Evolutionary conservation across 257 asterid species (phyloP).

Genomic region (Oldenlandia corymbosa): DNA sequence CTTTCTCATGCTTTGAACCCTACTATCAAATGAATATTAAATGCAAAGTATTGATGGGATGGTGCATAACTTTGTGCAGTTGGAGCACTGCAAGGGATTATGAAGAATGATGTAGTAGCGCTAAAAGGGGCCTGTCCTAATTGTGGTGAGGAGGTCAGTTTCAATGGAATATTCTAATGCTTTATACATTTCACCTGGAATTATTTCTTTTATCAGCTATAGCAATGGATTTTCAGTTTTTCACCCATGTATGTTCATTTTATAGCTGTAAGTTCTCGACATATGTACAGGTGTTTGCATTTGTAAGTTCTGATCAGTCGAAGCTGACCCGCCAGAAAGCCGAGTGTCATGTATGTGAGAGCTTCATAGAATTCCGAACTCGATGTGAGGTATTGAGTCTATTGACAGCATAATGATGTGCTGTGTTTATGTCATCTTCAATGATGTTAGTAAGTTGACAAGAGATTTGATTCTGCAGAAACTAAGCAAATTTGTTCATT

Average conservation of each 20-base stretch:
- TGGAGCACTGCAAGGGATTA: constrained; percentile 82
- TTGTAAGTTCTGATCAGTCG: constrained; percentile 60
- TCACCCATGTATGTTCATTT: not conserved
- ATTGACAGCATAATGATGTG: constrained; percentile 1
- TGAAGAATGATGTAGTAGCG: constrained; percentile 89
- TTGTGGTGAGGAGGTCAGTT: constrained; percentile 91
- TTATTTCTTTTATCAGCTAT: not conserved
- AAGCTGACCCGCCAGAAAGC: constrained; percentile 65
- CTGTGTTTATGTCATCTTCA: not conserved
- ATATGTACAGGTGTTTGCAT: constrained; percentile 80
- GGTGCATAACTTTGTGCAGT: constrained; percentile 42
- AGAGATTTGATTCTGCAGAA: not conserved
- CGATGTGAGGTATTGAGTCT: constrained; percentile 83
- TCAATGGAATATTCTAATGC: not conserved
- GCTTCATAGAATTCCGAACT: constrained; percentile 84
- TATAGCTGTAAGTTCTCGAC: constrained; percentile 14
- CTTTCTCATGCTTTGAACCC: too few relatives aligned
- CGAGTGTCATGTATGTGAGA: constrained; percentile 90
- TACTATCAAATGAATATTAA: too few relatives aligned
- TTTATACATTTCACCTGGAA: not conserved
- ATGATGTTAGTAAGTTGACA: not conserved
- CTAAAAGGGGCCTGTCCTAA: constrained; percentile 89
- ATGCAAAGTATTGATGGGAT: too few relatives aligned
- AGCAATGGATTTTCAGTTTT: not conserved
- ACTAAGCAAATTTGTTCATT: not conserved